Evolutionary conservation across 2,329 filamentous ascomycete genomes (phyloP).

Genomic region (Epichloe aotearoae): DNA sequence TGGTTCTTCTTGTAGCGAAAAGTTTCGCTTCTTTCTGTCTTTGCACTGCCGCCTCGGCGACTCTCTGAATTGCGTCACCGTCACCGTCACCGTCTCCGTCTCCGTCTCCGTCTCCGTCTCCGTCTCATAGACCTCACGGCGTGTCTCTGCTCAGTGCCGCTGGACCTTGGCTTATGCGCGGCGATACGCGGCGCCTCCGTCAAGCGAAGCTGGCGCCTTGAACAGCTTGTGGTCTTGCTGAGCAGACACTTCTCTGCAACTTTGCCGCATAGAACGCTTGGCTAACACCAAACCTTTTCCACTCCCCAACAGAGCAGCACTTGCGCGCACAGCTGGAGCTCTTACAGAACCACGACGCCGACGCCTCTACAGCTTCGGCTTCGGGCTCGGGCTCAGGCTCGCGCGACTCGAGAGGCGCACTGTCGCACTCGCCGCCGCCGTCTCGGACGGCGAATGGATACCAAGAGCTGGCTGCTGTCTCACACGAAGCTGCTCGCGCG

Average conservation of each 20-base stretch:
- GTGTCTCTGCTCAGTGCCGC: neutral
- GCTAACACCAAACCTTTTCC: slow-evolving; percentile 11
- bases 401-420: slow-evolving; percentile 18
- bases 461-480: slow-evolving; percentile 23
- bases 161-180: neutral
- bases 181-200: neutral
- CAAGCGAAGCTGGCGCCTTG: neutral
- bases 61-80: neutral
- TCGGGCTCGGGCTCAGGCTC: slow-evolving; percentile 1
- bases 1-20: neutral
- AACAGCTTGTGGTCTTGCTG: no score
- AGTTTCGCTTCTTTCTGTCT: neutral
- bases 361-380: slow-evolving; percentile 15
- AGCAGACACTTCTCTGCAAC: neutral
- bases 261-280: neutral
- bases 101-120: neutral
- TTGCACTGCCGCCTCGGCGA: neutral
- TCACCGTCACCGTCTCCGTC: neutral
- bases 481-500: slow-evolving; percentile 22
- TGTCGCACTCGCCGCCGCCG: slow-evolving; percentile 15
- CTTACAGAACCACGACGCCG: slow-evolving; percentile 26
- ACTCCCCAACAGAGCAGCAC: slow-evolving; percentile 23
- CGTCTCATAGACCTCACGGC: neutral
- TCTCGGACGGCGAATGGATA: slow-evolving; percentile 32
- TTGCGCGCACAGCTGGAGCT: slow-evolving; percentile 31